phyloP scores from a whole-genome alignment of 352 stramenopile species.

The Globisporangium apiculatum region DNA sequence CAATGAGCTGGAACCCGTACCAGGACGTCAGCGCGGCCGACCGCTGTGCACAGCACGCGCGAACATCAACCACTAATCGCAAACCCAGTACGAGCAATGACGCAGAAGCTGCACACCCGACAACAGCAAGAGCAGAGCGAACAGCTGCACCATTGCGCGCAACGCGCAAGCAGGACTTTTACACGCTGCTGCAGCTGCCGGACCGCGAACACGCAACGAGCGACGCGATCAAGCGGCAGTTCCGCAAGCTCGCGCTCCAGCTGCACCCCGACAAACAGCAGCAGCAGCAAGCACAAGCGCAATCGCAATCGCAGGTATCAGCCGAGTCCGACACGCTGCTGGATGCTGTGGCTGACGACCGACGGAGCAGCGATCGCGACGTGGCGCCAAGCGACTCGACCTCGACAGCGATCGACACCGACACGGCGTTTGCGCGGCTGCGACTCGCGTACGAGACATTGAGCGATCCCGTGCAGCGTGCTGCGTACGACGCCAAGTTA shows the following conservation, averaged over 20 bases:
- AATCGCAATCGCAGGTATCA: no score
- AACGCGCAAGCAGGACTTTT: slow-evolving; percentile 45
- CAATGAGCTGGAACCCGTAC: slow-evolving; percentile 70
- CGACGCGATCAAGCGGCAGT: slow-evolving; percentile 58
- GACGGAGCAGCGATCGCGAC: slow-evolving; percentile 3
- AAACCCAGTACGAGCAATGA: no score
- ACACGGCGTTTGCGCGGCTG: slow-evolving; percentile 57
- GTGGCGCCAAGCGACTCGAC: slow-evolving; percentile 1
- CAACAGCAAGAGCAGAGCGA: background rate
- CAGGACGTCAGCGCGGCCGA: slow-evolving; percentile 34
- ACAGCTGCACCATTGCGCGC: slow-evolving; percentile 6
- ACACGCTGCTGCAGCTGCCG: slow-evolving; percentile 45
- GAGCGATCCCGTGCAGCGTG: slow-evolving; percentile 42
- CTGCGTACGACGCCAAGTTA: slow-evolving; percentile 53
- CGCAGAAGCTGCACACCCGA: background rate
- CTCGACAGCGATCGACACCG: slow-evolving; percentile 4
- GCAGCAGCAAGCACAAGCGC: slow-evolving; percentile 12
- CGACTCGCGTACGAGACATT: slow-evolving; percentile 70
- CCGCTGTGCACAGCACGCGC: slow-evolving; percentile 9
- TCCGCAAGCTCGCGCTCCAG: slow-evolving; percentile 52
- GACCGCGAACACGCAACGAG: slow-evolving; percentile 15
- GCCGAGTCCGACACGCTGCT: background rate
- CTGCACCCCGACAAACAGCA: slow-evolving; percentile 66
- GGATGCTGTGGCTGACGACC: background rate
- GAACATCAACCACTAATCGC: slow-evolving; percentile 1